Evolutionary conservation across 495 filamentous ascomycete genomes (phyloP).

Genomic region (Echria macrotheca): DNA sequence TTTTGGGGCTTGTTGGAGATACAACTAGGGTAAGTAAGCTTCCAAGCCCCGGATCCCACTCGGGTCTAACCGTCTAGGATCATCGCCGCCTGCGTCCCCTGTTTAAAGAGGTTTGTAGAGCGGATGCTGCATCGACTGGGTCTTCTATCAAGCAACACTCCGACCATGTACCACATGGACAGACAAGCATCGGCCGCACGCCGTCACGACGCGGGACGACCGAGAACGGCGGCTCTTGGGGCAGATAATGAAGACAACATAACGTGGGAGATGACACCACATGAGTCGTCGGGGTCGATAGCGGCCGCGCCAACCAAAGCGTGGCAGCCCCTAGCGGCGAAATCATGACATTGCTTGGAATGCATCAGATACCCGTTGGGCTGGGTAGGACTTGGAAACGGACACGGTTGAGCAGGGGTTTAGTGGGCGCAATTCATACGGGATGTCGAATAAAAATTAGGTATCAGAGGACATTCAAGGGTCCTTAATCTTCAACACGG

Average conservation of each 20-base stretch:
- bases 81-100: not conserved
- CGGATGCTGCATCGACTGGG: not conserved
- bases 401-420: no score
- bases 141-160: not conserved
- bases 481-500: slow-evolving; percentile 64
- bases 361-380: no score
- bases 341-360: no score
- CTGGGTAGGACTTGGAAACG: no score
- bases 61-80: no score
- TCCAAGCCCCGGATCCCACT: no score
- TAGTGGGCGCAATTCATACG: no score
- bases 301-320: no score
- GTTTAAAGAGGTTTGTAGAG: not conserved
- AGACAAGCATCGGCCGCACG: not conserved
- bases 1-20: not conserved
- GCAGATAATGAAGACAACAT: not conserved
- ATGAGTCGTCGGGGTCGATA: not conserved
- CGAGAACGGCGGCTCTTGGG: not conserved
- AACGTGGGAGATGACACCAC: not conserved
- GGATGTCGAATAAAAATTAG: no score
- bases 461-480: no score
- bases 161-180: not conserved
- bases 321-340: no score
- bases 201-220: not conserved
- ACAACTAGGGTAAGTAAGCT: not conserved